Base-by-base conservation (phyloP, 192 early-diverging fungal genomes). In the Ramicandelaber brevisporus region DNA sequence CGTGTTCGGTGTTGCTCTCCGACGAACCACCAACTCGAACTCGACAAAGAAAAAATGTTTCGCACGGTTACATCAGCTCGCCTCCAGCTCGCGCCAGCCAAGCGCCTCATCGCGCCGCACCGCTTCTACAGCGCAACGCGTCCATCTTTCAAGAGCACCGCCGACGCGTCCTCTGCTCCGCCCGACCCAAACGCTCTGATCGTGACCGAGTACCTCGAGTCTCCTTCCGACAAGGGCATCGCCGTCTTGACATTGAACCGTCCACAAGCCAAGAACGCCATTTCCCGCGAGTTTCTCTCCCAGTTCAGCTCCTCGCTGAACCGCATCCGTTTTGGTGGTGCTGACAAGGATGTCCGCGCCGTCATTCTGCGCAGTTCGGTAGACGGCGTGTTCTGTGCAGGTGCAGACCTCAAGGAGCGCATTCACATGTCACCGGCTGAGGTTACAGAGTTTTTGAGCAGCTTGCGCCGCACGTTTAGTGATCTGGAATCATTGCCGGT, bases 351-450 rank as follows among this genome's bases (percentile, higher is more conserved):
- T 6, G 51, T 62, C 8, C 69, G 85, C 14, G 84, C 82, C 5
- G 61, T 96, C 9, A 55, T 90, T 26, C 18, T 96, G 28, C 65
- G 66, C 31, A 79, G 77, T 49, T 23, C 59, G 12, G 84, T 89
- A 1, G 51, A 68, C 16, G 52, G 68, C 3, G 80, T 79, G 14
- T 96, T 96, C 44, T 96, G 84, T 48, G 79, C 86, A 2, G 89
- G 89, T 17, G 89, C 89, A 1, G 89, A 96, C 49, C 49, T 96
- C 40, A 92, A 87, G 67, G 89, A 96, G 36, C 67, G 86, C 14
- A 55, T 62, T 1, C 66, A 52, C 13, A 92, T 92, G 87, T 48
- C 59, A 17, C 57, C 55, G 10, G 17, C 39, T 0, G 75, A 97
- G 32, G 78, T 92, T 1, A 64, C 63, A 26, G 52, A 64, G 32